Evolutionary conservation across 495 filamentous ascomycete species (phyloP).

Genomic region (Endocarpon pusillum): DNA sequence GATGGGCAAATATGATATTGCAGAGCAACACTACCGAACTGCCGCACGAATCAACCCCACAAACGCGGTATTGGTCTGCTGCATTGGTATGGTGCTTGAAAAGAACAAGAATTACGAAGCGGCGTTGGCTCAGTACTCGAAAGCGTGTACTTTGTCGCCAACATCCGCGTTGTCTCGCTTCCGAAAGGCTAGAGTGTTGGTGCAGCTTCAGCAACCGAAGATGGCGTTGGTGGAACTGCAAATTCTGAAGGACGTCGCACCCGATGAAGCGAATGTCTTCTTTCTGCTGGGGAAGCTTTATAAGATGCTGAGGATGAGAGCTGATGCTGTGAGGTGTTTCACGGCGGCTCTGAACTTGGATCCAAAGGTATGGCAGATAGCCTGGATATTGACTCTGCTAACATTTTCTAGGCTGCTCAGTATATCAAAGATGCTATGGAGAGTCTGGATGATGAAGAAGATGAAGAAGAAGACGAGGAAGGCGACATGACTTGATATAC

Average conservation of each 20-base stretch:
- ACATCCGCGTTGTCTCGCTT: conserved; percentile 65
- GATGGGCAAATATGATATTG: conserved; percentile 79
- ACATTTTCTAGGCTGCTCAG: conserved; percentile 49
- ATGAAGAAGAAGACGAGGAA: conserved; percentile 44
- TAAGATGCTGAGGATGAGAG: conserved; percentile 62
- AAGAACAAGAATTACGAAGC: conserved; percentile 62
- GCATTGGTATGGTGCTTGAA: conserved; percentile 77
- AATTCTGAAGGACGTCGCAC: conserved; percentile 72
- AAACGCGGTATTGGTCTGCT: conserved; percentile 77
- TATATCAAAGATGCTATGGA: conserved; percentile 91
- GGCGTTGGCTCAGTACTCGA: conserved; percentile 62
- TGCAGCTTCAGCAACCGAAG: conserved; percentile 54
- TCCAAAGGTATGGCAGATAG: conserved; percentile 55
- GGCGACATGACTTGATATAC: conserved; percentile 24
- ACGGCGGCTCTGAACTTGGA: conserved; percentile 90
- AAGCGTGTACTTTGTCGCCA: conserved; percentile 68
- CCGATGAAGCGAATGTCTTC: conserved; percentile 90
- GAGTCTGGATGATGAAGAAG: conserved; percentile 67
- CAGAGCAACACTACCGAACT: conserved; percentile 75
- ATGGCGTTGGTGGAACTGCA: conserved; percentile 62
- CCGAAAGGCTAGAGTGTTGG: conserved; percentile 76
- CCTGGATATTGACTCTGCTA: conserved; percentile 9
- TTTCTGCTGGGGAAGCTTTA: conserved; percentile 80
- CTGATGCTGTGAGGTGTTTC: conserved; percentile 72
- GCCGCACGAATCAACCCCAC: conserved; percentile 78